A percentile compares a stretch with the other conserved stretches of the same genome.
Evolutionary conservation across 352 stramenopile genomes (phyloP).

Genomic region (Aphanomyces cochlioides): DNA sequence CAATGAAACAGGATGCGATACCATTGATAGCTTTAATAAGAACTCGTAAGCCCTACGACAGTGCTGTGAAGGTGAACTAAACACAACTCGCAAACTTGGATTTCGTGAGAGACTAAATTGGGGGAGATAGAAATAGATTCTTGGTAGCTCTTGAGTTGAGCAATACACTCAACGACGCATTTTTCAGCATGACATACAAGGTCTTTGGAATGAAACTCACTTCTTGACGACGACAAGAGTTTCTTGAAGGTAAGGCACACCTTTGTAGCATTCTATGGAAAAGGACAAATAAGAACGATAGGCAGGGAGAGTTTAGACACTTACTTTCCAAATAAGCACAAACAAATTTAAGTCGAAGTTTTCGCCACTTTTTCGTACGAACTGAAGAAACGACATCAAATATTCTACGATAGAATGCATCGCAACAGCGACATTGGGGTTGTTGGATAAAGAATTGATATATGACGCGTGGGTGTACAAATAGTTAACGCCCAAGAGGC

Average conservation of each 20-base stretch:
- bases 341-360: background rate
- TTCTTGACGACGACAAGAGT: background rate
- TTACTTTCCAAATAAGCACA: background rate
- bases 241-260: background rate
- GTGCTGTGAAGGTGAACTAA: background rate
- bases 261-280: background rate
- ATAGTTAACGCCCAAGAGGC: background rate
- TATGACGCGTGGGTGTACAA: background rate
- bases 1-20: background rate
- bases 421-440: no score
- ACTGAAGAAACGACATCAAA: background rate
- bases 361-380: background rate
- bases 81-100: background rate
- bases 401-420: background rate
- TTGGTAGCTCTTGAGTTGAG: background rate
- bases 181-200: background rate
- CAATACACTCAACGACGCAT: background rate
- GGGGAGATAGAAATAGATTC: background rate
- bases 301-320: background rate
- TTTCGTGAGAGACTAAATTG: background rate
- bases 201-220: background rate
- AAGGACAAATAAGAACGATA: background rate
- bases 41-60: background rate
- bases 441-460: background rate
- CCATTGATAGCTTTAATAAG: slow-evolving; percentile 9